Conservation (phyloP, 2,329 filamentous ascomycete genomes). For the Cryphonectria naterciae region DNA sequence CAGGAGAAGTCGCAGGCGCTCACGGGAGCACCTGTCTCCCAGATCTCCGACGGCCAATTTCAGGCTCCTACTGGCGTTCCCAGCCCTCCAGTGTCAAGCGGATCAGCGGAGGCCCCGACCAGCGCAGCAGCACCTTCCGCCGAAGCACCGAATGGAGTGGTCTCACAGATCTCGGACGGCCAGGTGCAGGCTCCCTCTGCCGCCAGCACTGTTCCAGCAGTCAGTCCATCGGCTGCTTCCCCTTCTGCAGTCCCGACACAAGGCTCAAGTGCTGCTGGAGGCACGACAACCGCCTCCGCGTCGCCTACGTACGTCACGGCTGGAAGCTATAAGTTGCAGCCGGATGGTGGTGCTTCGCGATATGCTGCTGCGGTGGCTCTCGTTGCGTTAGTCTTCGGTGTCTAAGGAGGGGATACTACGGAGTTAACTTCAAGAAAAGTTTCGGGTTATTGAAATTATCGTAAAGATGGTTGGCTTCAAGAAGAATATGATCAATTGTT, state of each 20-base stretch:
- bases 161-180: constrained; percentile 8
- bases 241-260: background rate
- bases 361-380: background rate
- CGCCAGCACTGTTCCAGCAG: background rate
- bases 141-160: background rate
- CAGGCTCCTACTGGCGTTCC: background rate
- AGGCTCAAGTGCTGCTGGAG: too few species aligned
- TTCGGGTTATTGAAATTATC: background rate
- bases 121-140: background rate
- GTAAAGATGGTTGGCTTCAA: background rate
- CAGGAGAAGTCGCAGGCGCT: background rate
- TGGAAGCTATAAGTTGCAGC: constrained; percentile 7
- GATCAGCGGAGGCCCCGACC: background rate
- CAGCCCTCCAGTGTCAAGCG: background rate
- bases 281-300: background rate
- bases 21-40: background rate
- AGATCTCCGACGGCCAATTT: constrained; percentile 8
- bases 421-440: background rate
- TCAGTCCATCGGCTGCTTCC: background rate
- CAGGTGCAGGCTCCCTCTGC: background rate
- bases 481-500: too few species aligned
- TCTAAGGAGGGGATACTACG: background rate
- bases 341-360: background rate
- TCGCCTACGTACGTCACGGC: background rate
- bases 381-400: background rate